These are phyloP conservation scores for Apiospora arundinis DNA, from an alignment of 2,329 filamentous ascomycete species.

Conservation along the genomic window DNA sequence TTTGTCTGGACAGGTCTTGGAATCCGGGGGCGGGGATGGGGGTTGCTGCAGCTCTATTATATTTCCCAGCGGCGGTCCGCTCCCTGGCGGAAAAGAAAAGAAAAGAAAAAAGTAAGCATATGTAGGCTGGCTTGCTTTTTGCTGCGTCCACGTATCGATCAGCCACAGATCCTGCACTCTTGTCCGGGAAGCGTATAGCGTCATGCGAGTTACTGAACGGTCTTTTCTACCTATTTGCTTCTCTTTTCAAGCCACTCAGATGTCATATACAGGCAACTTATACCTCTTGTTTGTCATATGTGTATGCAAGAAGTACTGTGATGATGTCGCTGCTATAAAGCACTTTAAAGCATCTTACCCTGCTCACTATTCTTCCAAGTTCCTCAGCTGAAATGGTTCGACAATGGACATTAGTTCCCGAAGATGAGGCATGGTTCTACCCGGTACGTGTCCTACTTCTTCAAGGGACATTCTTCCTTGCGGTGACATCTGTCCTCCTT, in stretches of 20 bases:
- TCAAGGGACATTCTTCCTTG: background rate
- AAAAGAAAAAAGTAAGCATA: background rate
- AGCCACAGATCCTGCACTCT: background rate
- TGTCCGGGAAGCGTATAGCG: background rate
- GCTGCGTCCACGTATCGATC: background rate
- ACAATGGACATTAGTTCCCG: background rate
- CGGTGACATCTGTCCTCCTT: background rate
- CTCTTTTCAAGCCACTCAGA: background rate
- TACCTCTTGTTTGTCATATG: background rate
- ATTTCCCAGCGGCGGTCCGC: background rate
- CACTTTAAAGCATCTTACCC: background rate
- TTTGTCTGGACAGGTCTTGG: background rate
- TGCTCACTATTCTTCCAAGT: background rate
- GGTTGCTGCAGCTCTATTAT: background rate
- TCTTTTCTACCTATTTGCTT: background rate
- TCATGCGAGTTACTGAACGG: slow-evolving; percentile 1
- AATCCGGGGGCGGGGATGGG: slow-evolving; percentile 2
- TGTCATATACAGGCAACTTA: background rate
- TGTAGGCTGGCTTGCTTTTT: background rate
- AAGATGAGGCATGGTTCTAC: background rate
- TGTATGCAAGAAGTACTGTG: background rate
- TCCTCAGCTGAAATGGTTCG: background rate
- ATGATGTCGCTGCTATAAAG: background rate
- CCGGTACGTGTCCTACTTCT: slow-evolving; percentile 4
- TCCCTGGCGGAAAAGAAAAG: slow-evolving; percentile 1